Evolutionary conservation across 163 green algal species (phyloP).

Genomic region (Chloromonas sp.): DNA sequence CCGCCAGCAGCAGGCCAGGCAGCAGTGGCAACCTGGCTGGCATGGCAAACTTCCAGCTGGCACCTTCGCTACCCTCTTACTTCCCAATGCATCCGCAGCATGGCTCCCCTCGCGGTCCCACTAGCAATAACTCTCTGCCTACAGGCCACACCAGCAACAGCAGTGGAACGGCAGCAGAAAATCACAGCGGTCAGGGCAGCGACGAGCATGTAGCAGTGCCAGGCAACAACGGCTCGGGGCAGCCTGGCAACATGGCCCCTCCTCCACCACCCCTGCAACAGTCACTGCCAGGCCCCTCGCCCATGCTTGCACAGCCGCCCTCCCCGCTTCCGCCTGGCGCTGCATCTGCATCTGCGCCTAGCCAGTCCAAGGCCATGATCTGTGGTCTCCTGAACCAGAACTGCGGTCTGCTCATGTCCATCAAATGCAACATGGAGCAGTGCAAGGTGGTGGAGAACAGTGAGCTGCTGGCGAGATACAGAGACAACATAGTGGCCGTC

Average conservation of each 20-base stretch:
- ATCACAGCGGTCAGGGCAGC: neutral
- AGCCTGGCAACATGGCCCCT: neutral
- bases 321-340: neutral
- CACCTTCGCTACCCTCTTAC: too few relatives aligned
- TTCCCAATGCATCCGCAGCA: too few relatives aligned
- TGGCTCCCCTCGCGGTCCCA: too few relatives aligned
- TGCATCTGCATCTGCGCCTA: too few relatives aligned
- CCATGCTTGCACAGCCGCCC: neutral
- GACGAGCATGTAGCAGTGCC: neutral
- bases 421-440: slow-evolving; percentile 58
- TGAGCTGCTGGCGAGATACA: slow-evolving; percentile 64
- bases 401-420: slow-evolving; percentile 52
- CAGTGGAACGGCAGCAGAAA: neutral
- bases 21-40: neutral
- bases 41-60: too few relatives aligned
- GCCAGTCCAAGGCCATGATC: too few relatives aligned
- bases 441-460: slow-evolving; percentile 74
- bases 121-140: neutral
- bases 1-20: neutral
- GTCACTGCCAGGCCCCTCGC: neutral
- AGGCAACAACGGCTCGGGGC: neutral
- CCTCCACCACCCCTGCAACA: neutral
- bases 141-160: neutral
- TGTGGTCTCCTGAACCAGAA: slow-evolving; percentile 23
- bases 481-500: slow-evolving; percentile 73